phyloP scores from a whole-genome alignment of 305 asterid genomes.

The Salvia sclarea region DNA sequence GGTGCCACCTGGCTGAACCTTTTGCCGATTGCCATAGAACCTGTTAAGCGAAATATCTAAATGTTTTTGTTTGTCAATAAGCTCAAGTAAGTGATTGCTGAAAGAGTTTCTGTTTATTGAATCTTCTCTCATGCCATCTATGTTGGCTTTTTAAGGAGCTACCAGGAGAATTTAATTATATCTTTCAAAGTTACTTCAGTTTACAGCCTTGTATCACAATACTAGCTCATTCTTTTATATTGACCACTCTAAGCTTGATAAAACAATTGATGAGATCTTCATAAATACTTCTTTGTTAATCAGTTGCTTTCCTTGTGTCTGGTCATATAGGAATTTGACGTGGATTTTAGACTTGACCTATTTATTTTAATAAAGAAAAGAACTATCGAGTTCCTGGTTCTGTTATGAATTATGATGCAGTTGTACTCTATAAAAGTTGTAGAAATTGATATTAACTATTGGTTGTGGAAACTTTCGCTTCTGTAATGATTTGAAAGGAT shows the following conservation, averaged over 20 bases:
- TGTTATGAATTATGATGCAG: background rate
- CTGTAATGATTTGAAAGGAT: background rate
- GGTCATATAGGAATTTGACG: background rate
- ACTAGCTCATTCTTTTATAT: background rate
- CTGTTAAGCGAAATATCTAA: background rate
- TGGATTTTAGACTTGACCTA: background rate
- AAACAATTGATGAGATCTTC: background rate
- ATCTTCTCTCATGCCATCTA: background rate
- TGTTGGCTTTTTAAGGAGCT: background rate
- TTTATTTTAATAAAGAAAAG: background rate
- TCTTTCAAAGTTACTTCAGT: background rate
- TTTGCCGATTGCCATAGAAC: no score
- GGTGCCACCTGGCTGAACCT: background rate
- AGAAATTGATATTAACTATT: background rate
- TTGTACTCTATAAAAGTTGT: background rate
- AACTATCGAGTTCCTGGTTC: background rate
- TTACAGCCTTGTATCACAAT: background rate
- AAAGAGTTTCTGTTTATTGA: background rate
- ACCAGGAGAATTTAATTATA: background rate
- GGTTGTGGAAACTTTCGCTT: background rate
- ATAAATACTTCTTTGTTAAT: background rate
- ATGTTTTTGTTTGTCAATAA: background rate
- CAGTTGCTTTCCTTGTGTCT: background rate
- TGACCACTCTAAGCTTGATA: background rate
- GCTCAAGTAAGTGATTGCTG: background rate